Percentiles rank a stretch among this genome's conserved stretches.
phyloP scores from a whole-genome alignment of 805 yeast species.

The Zygosaccharomyces kombuchaensis region DNA sequence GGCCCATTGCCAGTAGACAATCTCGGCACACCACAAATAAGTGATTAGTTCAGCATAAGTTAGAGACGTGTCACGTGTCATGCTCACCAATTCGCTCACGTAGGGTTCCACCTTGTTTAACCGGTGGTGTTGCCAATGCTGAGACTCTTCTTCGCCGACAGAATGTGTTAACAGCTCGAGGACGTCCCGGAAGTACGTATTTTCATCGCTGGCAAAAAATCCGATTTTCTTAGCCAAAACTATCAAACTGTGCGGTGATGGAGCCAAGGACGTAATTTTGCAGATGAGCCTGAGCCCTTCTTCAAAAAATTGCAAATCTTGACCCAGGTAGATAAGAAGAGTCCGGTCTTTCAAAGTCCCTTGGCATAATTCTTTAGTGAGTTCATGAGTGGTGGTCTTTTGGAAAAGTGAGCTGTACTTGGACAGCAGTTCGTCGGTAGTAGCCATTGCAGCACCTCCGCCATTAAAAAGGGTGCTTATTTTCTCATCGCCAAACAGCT shows the following conservation, averaged over 20 bases:
- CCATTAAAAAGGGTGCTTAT: not conserved
- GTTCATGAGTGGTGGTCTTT: conserved; percentile 37
- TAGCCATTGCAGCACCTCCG: conserved; percentile 7
- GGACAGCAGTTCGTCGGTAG: conserved; percentile 25
- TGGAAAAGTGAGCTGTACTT: conserved; percentile 26
- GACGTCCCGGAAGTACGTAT: conserved; percentile 42
- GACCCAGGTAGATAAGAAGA: conserved; percentile 43
- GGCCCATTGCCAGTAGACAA: conserved; percentile 52
- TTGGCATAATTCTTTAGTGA: conserved; percentile 43
- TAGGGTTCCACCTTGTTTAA: conserved; percentile 39
- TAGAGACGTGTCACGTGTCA: conserved; percentile 28
- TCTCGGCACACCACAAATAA: conserved; percentile 45
- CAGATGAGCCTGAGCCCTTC: conserved; percentile 42
- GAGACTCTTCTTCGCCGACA: conserved; percentile 14
- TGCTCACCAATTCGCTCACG: conserved; percentile 33
- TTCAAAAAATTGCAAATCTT: conserved; percentile 47
- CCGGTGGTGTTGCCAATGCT: conserved; percentile 12
- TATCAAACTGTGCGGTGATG: conserved; percentile 37
- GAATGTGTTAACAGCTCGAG: conserved; percentile 24
- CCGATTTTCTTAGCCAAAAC: conserved; percentile 48
- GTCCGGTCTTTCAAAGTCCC: conserved; percentile 43
- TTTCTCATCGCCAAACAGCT: not conserved
- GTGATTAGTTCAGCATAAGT: conserved; percentile 43
- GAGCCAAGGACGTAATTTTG: conserved; percentile 43
- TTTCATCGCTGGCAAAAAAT: conserved; percentile 45